Conservation (phyloP, 331 rosid species). For the Quercus phellos region DNA sequence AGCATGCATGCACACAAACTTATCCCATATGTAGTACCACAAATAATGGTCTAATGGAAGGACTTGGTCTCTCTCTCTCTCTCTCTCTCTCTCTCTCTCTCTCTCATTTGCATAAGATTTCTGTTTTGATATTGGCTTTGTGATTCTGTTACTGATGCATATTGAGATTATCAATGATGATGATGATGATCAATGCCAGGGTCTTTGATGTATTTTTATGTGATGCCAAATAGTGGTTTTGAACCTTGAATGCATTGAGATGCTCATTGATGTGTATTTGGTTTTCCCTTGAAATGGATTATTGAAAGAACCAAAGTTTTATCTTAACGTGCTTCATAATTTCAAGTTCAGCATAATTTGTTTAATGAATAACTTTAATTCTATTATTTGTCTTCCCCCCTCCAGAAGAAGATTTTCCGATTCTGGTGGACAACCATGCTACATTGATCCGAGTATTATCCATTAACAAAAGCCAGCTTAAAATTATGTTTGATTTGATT, state of each 20-base stretch:
- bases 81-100: not conserved
- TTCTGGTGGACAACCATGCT: not conserved
- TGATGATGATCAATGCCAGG: conserved; percentile 22
- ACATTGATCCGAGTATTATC: not conserved
- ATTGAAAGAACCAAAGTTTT: not conserved
- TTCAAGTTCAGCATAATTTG: conserved; percentile 13
- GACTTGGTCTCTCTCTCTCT: not conserved
- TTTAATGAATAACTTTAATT: not conserved
- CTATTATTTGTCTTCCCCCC: not conserved
- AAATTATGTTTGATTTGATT: too few species aligned
- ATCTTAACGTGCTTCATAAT: not conserved
- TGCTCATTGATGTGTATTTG: conserved; percentile 16
- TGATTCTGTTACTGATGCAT: conserved; percentile 21
- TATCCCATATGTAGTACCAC: not conserved
- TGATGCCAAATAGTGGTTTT: conserved; percentile 1
- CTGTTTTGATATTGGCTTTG: not conserved
- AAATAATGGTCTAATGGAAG: not conserved
- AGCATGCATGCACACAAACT: not conserved
- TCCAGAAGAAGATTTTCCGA: not conserved
- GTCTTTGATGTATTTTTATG: conserved; percentile 19
- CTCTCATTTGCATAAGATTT: not conserved
- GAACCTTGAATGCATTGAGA: conserved; percentile 10
- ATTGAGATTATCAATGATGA: conserved; percentile 27
- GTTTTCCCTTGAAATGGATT: not conserved
- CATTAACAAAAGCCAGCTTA: too few species aligned